Conservation (phyloP, 306 rosid species). For the Sicyos baderoa region DNA sequence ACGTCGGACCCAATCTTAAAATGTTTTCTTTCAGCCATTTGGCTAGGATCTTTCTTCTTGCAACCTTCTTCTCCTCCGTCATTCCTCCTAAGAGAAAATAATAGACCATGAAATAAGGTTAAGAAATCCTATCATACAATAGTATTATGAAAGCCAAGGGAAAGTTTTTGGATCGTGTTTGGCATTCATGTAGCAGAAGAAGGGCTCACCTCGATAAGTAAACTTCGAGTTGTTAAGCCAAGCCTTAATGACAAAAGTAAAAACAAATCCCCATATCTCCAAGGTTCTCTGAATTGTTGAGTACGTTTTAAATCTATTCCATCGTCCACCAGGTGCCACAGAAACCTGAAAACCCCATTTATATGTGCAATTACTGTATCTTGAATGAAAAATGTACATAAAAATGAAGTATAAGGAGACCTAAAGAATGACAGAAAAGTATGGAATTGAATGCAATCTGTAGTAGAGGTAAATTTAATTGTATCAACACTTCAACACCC, state of each 20-base stretch:
- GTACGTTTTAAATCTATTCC: constrained; percentile 94
- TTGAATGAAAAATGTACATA: background rate
- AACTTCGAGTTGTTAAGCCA: constrained; percentile 77
- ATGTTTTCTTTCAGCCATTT: constrained; percentile 96
- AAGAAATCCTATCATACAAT: background rate
- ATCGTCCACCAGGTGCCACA: constrained; percentile 90
- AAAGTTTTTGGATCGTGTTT: background rate
- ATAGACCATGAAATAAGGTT: background rate
- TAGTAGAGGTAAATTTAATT: too few species aligned
- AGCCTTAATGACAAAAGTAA: constrained; percentile 60
- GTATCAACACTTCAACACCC: too few species aligned
- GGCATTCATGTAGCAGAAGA: background rate
- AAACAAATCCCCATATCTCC: constrained; percentile 99
- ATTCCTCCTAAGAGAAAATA: constrained; percentile 56
- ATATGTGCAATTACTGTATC: background rate
- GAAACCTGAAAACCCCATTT: constrained; percentile 57
- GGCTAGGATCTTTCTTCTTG: constrained; percentile 74
- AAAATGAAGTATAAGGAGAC: background rate
- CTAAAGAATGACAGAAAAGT: background rate
- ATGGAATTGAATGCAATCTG: background rate
- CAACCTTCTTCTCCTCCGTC: constrained; percentile 68
- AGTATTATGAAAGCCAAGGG: background rate
- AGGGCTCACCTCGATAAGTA: constrained; percentile 58
- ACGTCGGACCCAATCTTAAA: constrained; percentile 93
- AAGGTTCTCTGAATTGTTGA: constrained; percentile 90